A percentile compares a stretch with the other conserved stretches of the same genome.
Evolutionary conservation across 306 rosid species (phyloP).

Genomic region (Prunus kanzakura): DNA sequence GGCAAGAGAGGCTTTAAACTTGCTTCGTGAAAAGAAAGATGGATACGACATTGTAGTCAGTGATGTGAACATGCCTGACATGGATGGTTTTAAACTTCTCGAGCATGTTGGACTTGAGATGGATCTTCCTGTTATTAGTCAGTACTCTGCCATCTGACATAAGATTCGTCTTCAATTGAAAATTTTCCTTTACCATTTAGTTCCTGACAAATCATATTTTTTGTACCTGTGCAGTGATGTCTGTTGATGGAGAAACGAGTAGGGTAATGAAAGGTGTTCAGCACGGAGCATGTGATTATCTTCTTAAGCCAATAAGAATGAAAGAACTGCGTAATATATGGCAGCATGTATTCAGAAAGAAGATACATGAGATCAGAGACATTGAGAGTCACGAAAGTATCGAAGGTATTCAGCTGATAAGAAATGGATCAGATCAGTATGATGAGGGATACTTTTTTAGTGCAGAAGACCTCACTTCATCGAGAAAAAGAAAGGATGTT

Average conservation of each 20-base stretch:
- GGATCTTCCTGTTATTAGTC: constrained; percentile 99
- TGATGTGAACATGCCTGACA: constrained; percentile 99
- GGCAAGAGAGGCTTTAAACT: constrained; percentile 75
- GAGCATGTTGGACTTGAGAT: constrained; percentile 99
- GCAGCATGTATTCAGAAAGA: constrained; percentile 92
- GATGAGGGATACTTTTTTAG: constrained; percentile 65
- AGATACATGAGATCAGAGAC: constrained; percentile 83
- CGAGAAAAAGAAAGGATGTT: constrained; percentile 68
- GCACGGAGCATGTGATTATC: constrained; percentile 98
- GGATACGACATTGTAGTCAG: constrained; percentile 93
- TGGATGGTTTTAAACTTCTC: constrained; percentile 98
- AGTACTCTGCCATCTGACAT: constrained; percentile 47
- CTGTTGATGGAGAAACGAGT: constrained; percentile 96
- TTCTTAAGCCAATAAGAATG: constrained; percentile 96
- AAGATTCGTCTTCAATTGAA: constrained; percentile 30
- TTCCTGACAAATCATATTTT: constrained; percentile 40
- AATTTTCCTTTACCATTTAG: constrained; percentile 16
- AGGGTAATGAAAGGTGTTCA: constrained; percentile 98
- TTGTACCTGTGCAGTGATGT: constrained; percentile 81
- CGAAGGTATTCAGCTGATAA: constrained; percentile 55
- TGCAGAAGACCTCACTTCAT: constrained; percentile 55
- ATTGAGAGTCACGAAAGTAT: constrained; percentile 69
- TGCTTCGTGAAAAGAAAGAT: constrained; percentile 86
- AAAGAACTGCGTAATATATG: constrained; percentile 91
- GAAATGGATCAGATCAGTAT: constrained; percentile 66